phyloP scores from a whole-genome alignment of 495 filamentous ascomycete species.

The Annulohypoxylon maeteangense region DNA sequence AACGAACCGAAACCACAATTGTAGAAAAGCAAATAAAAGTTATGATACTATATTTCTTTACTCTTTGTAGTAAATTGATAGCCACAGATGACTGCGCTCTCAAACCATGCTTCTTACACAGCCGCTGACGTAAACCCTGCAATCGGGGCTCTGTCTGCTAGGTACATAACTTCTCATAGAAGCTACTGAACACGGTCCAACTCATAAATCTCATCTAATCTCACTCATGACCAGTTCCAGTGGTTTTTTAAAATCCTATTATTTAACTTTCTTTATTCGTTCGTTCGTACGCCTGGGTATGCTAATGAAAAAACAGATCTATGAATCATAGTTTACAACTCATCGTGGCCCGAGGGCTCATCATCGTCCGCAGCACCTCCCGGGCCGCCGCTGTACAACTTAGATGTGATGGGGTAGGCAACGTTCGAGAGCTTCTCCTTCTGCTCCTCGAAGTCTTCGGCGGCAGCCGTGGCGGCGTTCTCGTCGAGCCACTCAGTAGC shows the following conservation, averaged over 20 bases:
- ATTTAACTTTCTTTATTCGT: conserved; percentile 48
- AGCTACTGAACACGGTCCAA: no score
- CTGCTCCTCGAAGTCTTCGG: conserved; percentile 98
- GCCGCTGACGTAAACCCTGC: no score
- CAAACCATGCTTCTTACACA: not conserved
- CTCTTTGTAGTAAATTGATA: no score
- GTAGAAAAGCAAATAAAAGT: no score
- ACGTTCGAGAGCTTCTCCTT: conserved; percentile 98
- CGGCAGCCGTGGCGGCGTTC: conserved; percentile 84
- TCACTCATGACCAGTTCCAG: not conserved
- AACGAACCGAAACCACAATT: no score
- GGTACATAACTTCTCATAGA: no score
- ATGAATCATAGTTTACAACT: conserved; percentile 75
- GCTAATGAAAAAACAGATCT: conserved; percentile 44
- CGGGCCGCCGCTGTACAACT: conserved; percentile 81
- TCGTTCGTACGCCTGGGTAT: conserved; percentile 40
- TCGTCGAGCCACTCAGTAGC: conserved; percentile 97
- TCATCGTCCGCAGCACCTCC: conserved; percentile 75
- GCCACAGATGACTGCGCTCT: not conserved
- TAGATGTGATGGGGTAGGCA: conserved; percentile 98
- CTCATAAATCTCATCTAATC: not conserved
- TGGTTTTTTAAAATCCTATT: not conserved
- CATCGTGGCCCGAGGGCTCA: conserved; percentile 83
- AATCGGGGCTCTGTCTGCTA: no score
- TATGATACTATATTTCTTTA: no score